Evolutionary conservation across 176 grass and related monocot species (phyloP), one percentile per base, ranked within the genome.

Genomic region (Phragmites australis): DNA sequence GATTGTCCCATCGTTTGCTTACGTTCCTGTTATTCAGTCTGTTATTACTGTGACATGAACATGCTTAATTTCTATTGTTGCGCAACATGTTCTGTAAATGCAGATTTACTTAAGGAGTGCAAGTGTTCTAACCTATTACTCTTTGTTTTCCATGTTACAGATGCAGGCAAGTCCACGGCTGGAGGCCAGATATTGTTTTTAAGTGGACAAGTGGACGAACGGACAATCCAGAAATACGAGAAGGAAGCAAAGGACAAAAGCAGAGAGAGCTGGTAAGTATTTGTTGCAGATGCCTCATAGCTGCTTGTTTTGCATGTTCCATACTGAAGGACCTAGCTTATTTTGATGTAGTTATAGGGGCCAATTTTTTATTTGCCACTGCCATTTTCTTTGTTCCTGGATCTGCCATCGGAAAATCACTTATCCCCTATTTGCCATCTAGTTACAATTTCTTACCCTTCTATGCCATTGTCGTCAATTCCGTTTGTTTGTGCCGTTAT

Each of bases 201-300:
- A 18, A 92, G 87, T 77, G 86, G 90, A 41, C 90, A 92, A 77
- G 90, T 92, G 10, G 90, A 92, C 81, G 90, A 92, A 12, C 66
- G 90, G 74, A 88, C 90, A 58, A 92, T 93, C 75, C 90, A 93
- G 80, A 93, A 93, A 75, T 93, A 93, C 29, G 90, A 93, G 68
- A 92, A 86, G 63, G 86, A 93, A 87, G 90, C 87, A 45, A 93
- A 87, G 60, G 90, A 93, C 31, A 93, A 93, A 87, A 93, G 91
- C 41, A 69, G 91, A 77, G 91, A 93, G 69, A 93, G 91, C 65
- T 93, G 91, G 91, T 93, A 61, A 43, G 70, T 57, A 30, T 4
- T 46, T 61, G 8, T 3, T 54, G 44, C 21, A 37, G 31, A 9
- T 34, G 32, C 45, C 34, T 68, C 34, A 18, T 80, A 56, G 22